Conservation (phyloP, 108 stramenopile genomes). For the Mayamaea pseudoterrestris region DNA sequence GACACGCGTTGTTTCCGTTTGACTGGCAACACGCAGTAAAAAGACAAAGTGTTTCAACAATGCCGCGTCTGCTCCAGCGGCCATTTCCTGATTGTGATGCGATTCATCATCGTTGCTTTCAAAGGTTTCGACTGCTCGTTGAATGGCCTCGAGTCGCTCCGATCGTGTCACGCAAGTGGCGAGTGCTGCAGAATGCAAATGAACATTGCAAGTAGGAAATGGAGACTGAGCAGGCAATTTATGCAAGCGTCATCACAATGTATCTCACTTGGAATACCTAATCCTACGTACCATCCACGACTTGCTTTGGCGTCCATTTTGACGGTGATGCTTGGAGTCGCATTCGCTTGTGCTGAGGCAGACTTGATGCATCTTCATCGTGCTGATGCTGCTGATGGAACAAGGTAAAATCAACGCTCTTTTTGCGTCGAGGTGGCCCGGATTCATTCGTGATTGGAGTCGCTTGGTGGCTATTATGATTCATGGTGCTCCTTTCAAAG, state of each 20-base stretch:
- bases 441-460: no score
- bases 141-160: conserved; percentile 27
- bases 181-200: conserved; percentile 7
- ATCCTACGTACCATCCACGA: conserved; percentile 9
- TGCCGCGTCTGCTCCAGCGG: conserved; percentile 29
- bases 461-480: no score
- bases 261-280: not conserved
- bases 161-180: conserved; percentile 10
- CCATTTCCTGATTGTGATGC: conserved; percentile 35
- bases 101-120: conserved; percentile 30
- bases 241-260: not conserved
- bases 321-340: conserved; percentile 2
- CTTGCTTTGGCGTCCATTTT: conserved; percentile 9
- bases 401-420: no score
- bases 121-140: conserved; percentile 21
- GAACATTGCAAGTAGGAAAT: not conserved
- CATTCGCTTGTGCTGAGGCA: not conserved
- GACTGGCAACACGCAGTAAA: conserved; percentile 8
- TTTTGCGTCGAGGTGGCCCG: no score
- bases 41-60: conserved; percentile 37
- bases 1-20: conserved; percentile 1
- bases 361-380: no score
- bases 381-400: no score
- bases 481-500: no score
- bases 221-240: not conserved